Evolutionary conservation across 768 basidiomycete genomes (phyloP).

Genomic region (Tricholoma matsutake): DNA sequence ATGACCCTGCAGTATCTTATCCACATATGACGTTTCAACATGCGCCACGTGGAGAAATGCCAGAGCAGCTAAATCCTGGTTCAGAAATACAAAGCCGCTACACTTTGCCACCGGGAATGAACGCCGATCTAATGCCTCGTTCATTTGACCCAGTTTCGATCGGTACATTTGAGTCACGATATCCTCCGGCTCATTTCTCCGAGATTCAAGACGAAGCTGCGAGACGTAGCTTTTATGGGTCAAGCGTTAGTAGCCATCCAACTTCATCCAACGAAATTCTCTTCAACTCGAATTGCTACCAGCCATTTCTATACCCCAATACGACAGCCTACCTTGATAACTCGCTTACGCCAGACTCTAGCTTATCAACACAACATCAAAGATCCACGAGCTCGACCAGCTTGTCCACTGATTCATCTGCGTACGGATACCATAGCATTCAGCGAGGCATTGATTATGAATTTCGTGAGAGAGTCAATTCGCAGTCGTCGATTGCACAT

Average conservation of each 20-base stretch:
- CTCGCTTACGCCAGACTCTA: neutral
- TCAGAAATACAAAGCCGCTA: neutral
- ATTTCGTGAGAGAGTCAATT: neutral
- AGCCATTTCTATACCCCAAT: neutral
- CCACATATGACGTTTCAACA: neutral
- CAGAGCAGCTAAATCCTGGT: neutral
- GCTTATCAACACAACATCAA: neutral
- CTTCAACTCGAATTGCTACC: neutral
- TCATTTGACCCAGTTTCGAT: neutral
- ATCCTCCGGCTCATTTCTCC: neutral
- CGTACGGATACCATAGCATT: neutral
- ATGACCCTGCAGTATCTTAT: neutral
- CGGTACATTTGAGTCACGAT: neutral
- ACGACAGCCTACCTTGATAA: neutral
- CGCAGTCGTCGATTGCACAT: neutral
- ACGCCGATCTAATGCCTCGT: neutral
- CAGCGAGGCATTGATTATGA: neutral
- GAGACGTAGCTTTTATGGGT: neutral
- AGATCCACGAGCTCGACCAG: neutral
- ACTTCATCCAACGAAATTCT: neutral
- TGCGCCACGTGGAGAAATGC: too few species aligned
- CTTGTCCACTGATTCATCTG: neutral
- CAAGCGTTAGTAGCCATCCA: neutral
- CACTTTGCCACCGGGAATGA: neutral
- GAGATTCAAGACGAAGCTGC: neutral